Evolutionary conservation across 2,329 filamentous ascomycete genomes (phyloP), one percentile per base, ranked within the genome.

Genomic region (Clonostachys sp.): DNA sequence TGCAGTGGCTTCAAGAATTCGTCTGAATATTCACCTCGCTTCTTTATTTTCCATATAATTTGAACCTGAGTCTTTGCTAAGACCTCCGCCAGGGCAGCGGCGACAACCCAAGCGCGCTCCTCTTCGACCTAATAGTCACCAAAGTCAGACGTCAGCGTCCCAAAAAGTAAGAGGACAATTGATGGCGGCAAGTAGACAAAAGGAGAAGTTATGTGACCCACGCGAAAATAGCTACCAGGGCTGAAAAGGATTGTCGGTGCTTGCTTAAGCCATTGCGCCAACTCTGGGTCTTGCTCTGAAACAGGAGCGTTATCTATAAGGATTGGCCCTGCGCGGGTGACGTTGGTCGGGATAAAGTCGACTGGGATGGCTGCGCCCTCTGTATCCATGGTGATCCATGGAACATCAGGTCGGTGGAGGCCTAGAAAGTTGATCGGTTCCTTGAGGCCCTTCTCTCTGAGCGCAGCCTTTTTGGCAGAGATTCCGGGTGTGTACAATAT

Each of bases 311-410:
- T 48, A 4, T 47, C 44, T 4, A 61, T 24, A 10, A 53, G 41
- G 24, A 63, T 58, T 6, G 60, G 57, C 0, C 60, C 59, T 4
- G 49, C 51, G 13, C 20, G 24, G 1, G 51, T 53, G 30, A 59
- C 53, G 35, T 60, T 57, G 17, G 42, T 6, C 6, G 57, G 51
- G 16, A 60, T 36, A 18, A 45, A 34, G 12, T 55, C 51, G 13
- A 62, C n/a, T 1, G 60, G 59, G 10, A 58, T 44, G n/a, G 20
- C 51, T n/a, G 59, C 63, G 1, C 53, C 59, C 0, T 51, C 47
- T 0, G 60, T 53, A 7, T 56, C 55, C 45, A 59, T 57, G 1
- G 53, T 59, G 13, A 65, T 58, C 47, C 57, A 61, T 1, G 61
- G 60, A 2, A 61, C 61, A 33, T 60, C 57, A 5, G 51, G 50